These are phyloP conservation scores for Colletotrichum ledebouriae DNA, from an alignment of 2,329 filamentous ascomycete species.

Conservation along the genomic window DNA sequence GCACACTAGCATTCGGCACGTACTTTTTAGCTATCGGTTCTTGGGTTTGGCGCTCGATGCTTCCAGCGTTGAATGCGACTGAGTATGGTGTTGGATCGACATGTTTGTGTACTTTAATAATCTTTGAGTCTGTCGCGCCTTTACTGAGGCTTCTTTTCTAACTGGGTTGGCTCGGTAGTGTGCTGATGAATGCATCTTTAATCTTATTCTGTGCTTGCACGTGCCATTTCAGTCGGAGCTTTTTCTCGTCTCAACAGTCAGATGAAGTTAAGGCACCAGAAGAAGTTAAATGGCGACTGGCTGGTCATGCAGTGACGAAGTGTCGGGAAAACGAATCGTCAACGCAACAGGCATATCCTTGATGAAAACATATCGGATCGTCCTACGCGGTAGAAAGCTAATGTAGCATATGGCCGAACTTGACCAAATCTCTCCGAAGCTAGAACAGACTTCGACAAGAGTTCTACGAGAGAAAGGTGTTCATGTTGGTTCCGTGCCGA, in stretches of 20 bases:
- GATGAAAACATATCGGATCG: too few relatives aligned
- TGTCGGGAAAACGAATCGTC: too few relatives aligned
- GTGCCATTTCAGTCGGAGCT: not conserved
- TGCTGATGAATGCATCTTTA: not conserved
- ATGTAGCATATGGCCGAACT: too few relatives aligned
- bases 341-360: too few relatives aligned
- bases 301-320: not conserved
- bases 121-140: not conserved
- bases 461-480: too few relatives aligned
- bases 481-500: too few relatives aligned
- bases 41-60: not conserved
- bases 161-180: constrained; percentile 7
- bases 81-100: not conserved
- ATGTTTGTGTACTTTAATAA: not conserved
- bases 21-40: not conserved
- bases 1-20: not conserved
- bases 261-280: not conserved
- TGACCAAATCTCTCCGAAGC: too few relatives aligned
- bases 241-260: not conserved
- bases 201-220: not conserved
- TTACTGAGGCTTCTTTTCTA: too few relatives aligned
- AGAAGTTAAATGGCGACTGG: not conserved
- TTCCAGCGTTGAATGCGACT: not conserved
- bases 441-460: too few relatives aligned
- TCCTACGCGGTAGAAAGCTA: too few relatives aligned